Conservation (phyloP, 768 basidiomycete species). For the Dentipellis sp. region DNA sequence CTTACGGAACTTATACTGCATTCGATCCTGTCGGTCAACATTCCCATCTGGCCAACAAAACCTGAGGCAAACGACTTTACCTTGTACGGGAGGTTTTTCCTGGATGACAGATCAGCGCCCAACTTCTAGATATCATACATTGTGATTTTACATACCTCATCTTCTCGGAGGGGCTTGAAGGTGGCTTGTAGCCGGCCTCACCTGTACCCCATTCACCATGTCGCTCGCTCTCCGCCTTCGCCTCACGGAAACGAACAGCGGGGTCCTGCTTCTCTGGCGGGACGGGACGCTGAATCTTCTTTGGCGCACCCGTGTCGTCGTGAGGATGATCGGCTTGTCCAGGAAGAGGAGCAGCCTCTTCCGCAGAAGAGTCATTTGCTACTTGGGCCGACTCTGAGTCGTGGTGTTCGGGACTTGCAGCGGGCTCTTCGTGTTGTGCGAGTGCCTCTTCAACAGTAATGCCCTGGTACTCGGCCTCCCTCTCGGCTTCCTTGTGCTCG, state of each 20-base stretch:
- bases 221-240: conserved; percentile 39
- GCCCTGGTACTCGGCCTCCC: conserved; percentile 79
- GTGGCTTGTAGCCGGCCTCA: conserved; percentile 59
- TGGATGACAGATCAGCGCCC: conserved; percentile 17
- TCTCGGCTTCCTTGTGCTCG: conserved; percentile 74
- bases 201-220: conserved; percentile 69
- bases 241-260: conserved; percentile 45
- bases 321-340: conserved; percentile 10
- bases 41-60: conserved; percentile 16
- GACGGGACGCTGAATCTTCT: conserved; percentile 35
- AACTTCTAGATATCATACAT: background rate
- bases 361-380: conserved; percentile 2
- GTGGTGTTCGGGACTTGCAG: conserved; percentile 1
- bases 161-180: conserved; percentile 66
- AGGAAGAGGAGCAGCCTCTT: conserved; percentile 4
- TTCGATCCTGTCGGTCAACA: conserved; percentile 45
- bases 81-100: conserved; percentile 85
- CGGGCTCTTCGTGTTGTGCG: conserved; percentile 29
- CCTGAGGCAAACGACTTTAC: conserved; percentile 29
- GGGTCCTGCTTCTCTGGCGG: conserved; percentile 72
- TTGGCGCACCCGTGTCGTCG: conserved; percentile 22
- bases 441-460: conserved; percentile 67
- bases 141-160: conserved; percentile 42
- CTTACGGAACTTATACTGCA: conserved; percentile 86
- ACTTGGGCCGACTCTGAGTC: conserved; percentile 5